phyloP scores from a whole-genome alignment of 306 rosid species.

The Glycine soja region DNA sequence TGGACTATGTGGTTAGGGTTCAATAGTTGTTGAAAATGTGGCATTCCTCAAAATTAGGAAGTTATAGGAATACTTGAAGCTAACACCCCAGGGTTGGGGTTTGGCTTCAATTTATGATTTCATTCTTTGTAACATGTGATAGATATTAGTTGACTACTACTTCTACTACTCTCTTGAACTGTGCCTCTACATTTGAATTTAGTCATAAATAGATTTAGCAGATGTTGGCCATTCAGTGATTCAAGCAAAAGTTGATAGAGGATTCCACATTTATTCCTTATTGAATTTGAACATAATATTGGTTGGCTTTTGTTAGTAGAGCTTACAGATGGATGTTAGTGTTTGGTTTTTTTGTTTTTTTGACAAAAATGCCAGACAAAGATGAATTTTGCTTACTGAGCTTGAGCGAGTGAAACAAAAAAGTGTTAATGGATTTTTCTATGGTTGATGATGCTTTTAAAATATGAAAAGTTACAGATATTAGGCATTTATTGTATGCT shows the following conservation, averaged over 20 bases:
- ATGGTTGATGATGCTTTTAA: conserved; percentile 4
- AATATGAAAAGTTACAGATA: not conserved
- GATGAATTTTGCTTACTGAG: conserved; percentile 5
- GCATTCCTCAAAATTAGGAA: conserved; percentile 36
- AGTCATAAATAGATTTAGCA: not conserved
- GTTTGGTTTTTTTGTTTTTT: not conserved
- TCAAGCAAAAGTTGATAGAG: not conserved
- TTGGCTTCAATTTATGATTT: conserved; percentile 26
- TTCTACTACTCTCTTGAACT: conserved; percentile 3
- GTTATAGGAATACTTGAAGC: not conserved
- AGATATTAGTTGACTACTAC: not conserved
- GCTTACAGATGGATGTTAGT: not conserved
- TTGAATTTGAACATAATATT: not conserved
- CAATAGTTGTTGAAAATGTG: conserved; percentile 8
- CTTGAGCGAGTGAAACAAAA: conserved; percentile 8
- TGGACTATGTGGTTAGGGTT: conserved; percentile 34
- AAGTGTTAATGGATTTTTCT: conserved; percentile 12
- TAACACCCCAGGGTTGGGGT: not conserved
- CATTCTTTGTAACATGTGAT: conserved; percentile 6
- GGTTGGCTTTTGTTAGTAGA: not conserved
- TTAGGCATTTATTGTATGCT: conserved; percentile 30
- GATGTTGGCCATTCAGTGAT: not conserved
- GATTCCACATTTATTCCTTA: not conserved
- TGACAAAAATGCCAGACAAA: not conserved
- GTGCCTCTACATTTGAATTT: conserved; percentile 16